Conservation (phyloP, 345 rosid species). For the Diplotaxis tenuifolia region DNA sequence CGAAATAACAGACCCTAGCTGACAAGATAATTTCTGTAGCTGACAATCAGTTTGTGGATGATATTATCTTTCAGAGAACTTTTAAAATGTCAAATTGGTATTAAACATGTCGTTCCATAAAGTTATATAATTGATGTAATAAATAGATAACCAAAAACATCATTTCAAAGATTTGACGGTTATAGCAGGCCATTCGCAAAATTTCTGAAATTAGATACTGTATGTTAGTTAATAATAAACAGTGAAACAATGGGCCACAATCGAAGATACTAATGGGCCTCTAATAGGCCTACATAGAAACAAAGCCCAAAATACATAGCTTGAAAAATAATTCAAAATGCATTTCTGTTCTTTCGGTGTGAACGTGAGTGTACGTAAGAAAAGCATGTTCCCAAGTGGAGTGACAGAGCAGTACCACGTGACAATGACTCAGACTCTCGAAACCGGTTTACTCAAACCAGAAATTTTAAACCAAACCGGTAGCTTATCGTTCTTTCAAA, state of each 20-base stretch:
- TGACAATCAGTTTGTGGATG: neutral
- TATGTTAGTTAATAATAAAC: neutral
- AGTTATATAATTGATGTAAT: neutral
- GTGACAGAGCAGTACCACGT: conserved; percentile 17
- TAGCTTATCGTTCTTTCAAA: neutral
- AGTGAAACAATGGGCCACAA: no score
- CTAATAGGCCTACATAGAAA: neutral
- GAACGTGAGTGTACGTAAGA: conserved; percentile 11
- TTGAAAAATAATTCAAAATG: neutral
- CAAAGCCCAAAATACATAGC: neutral
- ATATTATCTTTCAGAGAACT: neutral
- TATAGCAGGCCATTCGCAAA: conserved; percentile 1
- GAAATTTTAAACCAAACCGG: conserved; percentile 16
- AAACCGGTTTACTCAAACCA: neutral
- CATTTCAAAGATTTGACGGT: conserved; percentile 16
- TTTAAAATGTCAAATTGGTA: neutral
- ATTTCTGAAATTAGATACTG: neutral
- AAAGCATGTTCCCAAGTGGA: conserved; percentile 13
- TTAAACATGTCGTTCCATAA: neutral
- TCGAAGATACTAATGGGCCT: no score
- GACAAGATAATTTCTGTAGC: neutral
- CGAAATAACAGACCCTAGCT: neutral
- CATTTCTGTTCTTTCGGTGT: neutral
- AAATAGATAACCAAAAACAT: conserved; percentile 1
- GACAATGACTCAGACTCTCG: conserved; percentile 7